Evolutionary conservation across 1,284 basidiomycete species (phyloP), one percentile per base, ranked within the genome.

Genomic region (Marasmius tenuissimus): DNA sequence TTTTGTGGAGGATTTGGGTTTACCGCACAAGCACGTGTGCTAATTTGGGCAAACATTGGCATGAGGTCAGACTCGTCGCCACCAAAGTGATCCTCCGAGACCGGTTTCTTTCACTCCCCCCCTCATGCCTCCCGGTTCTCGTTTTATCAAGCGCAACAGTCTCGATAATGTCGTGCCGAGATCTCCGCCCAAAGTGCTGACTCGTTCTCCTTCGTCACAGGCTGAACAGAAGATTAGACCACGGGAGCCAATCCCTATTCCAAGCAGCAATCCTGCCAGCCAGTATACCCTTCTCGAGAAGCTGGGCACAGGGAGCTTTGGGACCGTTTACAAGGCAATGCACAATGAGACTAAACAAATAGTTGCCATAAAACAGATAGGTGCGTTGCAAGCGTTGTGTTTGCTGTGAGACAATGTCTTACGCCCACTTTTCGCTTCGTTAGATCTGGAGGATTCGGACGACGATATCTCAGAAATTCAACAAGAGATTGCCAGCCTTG

Each of bases 301-400:
- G 76, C 85, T 99, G 34, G 97, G 97, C 10, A 97, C 94, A n/a
- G 97, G 97, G 42, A 95, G 92, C 73, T 99, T 98, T 73, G 96
- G 96, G 6, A 93, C 89, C 1, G 97, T 99, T 57, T 99, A 94
- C 86, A 97, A 97, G 80, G 95, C 94, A 2, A 91, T 96, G 69
- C 95, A 99, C 78, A 94, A 94, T 72, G 92, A 94, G 63, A 93
- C 94, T 4, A 91, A 92, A 71, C 90, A 97, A 76, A 91, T 95
- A 63, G 97, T 99, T 27, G 97, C 97, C 56, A 95, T 99, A 74
- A 99, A 99, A 78, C 96, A 98, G 76, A 98, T 99, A 71, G 94
- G 94, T 93, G 69, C 74, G 50, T 34, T 37, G 47, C 49, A 37
- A 62, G 55, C 60, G 38, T 64, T 47, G 55, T 16, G 27, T 39